Evolutionary conservation across 208 protist species (phyloP), one percentile per base, ranked within the genome.

Genomic region (Balamuthia mandrillaris): DNA sequence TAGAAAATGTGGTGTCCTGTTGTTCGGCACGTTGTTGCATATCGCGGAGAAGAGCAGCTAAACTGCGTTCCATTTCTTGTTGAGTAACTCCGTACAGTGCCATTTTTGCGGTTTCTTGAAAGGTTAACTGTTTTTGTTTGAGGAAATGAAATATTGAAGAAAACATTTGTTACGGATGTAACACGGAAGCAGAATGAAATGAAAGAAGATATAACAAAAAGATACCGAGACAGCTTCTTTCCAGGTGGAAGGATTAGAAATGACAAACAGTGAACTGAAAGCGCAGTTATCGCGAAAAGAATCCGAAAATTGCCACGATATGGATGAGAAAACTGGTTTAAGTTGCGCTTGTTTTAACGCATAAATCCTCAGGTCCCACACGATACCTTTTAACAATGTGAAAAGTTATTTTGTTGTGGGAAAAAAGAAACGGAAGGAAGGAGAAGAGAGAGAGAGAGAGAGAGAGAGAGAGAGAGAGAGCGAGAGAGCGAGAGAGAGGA

Each of bases 271-370:
- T 37, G 42, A 54, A 10, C 42, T 54, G 16, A 75, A 37, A 27
- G 66, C 45, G 41, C 66, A 75, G 42, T 75, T 75, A 44, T 75
- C 66, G 41, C 42, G 45, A 44, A 54, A 44, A n/a, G 66, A 75
- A 31, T 75, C 52, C 42, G 52, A 75, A 44, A 75, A 75, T 37
- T 33, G 45, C 66, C 66, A 75, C 66, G 45, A 37, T 12, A 75
- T 75, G 14, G 66, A 75, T 10, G 66, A 54, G 18, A 75, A 75
- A 27, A 75, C 66, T 12, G 66, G 66, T 12, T 37, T 35, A 16
- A 54, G 42, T 37, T 52, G 52, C 16, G 66, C 52, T 44, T 75
- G 66, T 44, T 75, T 44, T 21, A 75, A 44, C 0, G 66, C 66
- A 16, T 75, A 75, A 27, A 75, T 24, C 21, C 66, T 37, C 0